A percentile compares a stretch with the other conserved stretches of the same genome.
Evolutionary conservation across 1,139 yeast species (phyloP).

Genomic region (Pichia sp.): DNA sequence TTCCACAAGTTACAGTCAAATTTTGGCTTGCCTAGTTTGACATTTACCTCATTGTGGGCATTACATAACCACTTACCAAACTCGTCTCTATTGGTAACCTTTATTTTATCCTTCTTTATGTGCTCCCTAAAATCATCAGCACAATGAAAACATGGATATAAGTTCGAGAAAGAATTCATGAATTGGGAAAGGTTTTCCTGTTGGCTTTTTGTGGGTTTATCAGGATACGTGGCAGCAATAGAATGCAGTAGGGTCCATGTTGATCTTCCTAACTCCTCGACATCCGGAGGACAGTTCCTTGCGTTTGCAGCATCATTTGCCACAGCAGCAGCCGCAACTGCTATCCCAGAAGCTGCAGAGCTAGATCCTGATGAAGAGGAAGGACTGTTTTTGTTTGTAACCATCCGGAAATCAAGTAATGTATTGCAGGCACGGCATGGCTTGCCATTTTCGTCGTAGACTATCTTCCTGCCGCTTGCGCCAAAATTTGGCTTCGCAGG

Average conservation of each 20-base stretch:
- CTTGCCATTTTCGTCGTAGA: constrained; percentile 84
- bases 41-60: constrained; percentile 90
- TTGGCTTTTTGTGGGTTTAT: constrained; percentile 52
- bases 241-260: constrained; percentile 93
- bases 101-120: constrained; percentile 57
- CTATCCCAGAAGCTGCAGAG: neutral
- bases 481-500: constrained; percentile 36
- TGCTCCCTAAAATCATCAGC: constrained; percentile 77
- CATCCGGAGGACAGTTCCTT: constrained; percentile 82
- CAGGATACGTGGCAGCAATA: constrained; percentile 87
- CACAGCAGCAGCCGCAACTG: constrained; percentile 17
- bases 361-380: constrained; percentile 3
- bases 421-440: constrained; percentile 89
- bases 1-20: constrained; percentile 91
- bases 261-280: constrained; percentile 70
- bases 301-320: constrained; percentile 18
- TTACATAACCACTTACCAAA: constrained; percentile 90
- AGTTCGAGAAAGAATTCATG: constrained; percentile 63
- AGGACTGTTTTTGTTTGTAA: constrained; percentile 34
- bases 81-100: constrained; percentile 65
- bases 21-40: constrained; percentile 73
- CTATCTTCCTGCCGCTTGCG: constrained; percentile 60
- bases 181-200: constrained; percentile 73
- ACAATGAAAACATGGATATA: constrained; percentile 95
- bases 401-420: constrained; percentile 69